Percentiles rank a stretch among this genome's conserved stretches.
phyloP scores from a whole-genome alignment of 495 filamentous ascomycete species.

The Tuber magnatum region DNA sequence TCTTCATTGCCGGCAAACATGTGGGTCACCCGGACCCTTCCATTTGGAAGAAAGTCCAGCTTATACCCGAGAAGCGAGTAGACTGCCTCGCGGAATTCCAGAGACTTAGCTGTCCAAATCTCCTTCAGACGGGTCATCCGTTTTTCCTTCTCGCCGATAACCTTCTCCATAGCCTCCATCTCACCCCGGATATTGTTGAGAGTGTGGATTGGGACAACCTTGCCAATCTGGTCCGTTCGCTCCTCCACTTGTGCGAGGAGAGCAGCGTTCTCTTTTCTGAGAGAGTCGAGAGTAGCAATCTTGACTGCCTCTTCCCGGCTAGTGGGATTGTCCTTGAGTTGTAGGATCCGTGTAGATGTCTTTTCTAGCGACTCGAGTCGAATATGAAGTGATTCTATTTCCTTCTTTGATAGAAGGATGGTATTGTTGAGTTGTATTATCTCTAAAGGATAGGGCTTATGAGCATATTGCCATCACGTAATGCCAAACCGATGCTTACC shows the following conservation, averaged over 20 bases:
- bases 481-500: constrained; percentile 35
- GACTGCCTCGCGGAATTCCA: constrained; percentile 90
- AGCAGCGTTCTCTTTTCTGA: constrained; percentile 76
- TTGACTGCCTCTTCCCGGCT: constrained; percentile 75
- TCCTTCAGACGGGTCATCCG: constrained; percentile 75
- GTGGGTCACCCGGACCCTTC: constrained; percentile 67
- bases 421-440: constrained; percentile 60
- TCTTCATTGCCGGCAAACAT: constrained; percentile 54
- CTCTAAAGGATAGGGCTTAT: constrained; percentile 30
- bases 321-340: constrained; percentile 84
- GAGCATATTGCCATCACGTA: constrained; percentile 1
- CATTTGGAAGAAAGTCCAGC: constrained; percentile 85
- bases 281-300: constrained; percentile 61
- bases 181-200: constrained; percentile 67
- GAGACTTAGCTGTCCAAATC: constrained; percentile 78
- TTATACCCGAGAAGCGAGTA: constrained; percentile 84
- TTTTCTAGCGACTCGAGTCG: constrained; percentile 56
- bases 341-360: constrained; percentile 75
- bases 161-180: constrained; percentile 60
- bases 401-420: constrained; percentile 44
- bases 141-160: constrained; percentile 77
- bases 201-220: constrained; percentile 65
- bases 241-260: constrained; percentile 69
- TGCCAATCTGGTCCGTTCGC: constrained; percentile 34
- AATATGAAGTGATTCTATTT: constrained; percentile 38